A percentile compares a stretch with the other conserved stretches of the same genome.
Conservation (phyloP, 768 basidiomycete genomes). For the Crassisporium funariophilum region DNA sequence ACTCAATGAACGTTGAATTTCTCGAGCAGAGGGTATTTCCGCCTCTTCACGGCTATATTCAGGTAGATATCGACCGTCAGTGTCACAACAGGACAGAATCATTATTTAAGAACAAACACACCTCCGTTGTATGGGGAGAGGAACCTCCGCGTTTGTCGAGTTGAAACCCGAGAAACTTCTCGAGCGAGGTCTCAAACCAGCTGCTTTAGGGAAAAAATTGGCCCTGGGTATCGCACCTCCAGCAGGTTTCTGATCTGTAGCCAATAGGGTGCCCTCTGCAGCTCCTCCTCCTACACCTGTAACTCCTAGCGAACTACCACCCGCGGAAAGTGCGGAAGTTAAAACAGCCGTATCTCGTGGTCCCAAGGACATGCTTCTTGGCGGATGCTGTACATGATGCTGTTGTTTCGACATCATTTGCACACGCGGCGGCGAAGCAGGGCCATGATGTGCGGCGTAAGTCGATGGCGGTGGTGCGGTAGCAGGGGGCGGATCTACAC, state of each 20-base stretch:
- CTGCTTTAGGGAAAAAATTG: slow-evolving; percentile 63
- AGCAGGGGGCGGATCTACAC: slow-evolving; percentile 39
- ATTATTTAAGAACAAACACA: slow-evolving; percentile 19
- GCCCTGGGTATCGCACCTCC: slow-evolving; percentile 49
- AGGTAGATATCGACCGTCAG: slow-evolving; percentile 3
- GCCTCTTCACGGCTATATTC: slow-evolving; percentile 29
- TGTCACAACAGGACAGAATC: not conserved
- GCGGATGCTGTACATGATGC: not conserved
- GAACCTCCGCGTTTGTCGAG: slow-evolving; percentile 28
- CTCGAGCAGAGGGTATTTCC: slow-evolving; percentile 22
- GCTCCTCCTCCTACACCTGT: slow-evolving; percentile 2
- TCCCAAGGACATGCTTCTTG: slow-evolving; percentile 10
- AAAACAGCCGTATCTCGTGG: slow-evolving; percentile 8
- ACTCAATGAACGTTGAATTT: slow-evolving; percentile 26
- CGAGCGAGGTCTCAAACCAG: slow-evolving; percentile 61
- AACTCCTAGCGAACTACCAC: not conserved
- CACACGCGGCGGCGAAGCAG: slow-evolving; percentile 3
- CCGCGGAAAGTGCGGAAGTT: slow-evolving; percentile 1
- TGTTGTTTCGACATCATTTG: slow-evolving; percentile 15
- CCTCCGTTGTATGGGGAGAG: slow-evolving; percentile 32
- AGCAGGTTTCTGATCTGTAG: not conserved
- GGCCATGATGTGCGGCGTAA: not conserved
- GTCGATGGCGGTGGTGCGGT: slow-evolving; percentile 5
- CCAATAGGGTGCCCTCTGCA: too few relatives aligned
- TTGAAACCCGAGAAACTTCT: slow-evolving; percentile 79